Conservation (phyloP, 2,329 filamentous ascomycete genomes). For the Fonsecaea pedrosoi region DNA sequence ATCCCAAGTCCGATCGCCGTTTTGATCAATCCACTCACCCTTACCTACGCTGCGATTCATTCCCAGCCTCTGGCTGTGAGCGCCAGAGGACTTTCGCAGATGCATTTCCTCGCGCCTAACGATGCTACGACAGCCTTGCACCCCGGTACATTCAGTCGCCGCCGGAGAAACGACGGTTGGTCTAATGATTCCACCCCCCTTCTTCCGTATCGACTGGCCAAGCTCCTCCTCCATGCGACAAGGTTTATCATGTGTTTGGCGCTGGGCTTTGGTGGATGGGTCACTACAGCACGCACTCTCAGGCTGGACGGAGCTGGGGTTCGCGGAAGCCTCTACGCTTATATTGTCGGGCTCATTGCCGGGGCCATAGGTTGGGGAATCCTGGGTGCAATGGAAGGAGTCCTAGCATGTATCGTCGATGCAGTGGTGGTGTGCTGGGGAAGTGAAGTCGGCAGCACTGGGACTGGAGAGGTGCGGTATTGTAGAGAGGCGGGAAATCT, state of each 20-base stretch:
- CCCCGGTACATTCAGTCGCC: slow-evolving; percentile 47
- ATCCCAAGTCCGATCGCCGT: slow-evolving; percentile 84
- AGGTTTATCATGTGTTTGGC: slow-evolving; percentile 89
- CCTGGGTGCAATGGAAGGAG: slow-evolving; percentile 86
- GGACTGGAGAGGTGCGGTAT: slow-evolving; percentile 71
- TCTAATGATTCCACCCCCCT: slow-evolving; percentile 58
- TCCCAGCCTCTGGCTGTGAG: slow-evolving; percentile 80
- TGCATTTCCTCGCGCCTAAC: slow-evolving; percentile 77
- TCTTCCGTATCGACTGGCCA: slow-evolving; percentile 88
- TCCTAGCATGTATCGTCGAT: slow-evolving; percentile 85
- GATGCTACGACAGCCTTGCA: slow-evolving; percentile 73
- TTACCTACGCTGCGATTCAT: slow-evolving; percentile 94
- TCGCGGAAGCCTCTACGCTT: slow-evolving; percentile 88
- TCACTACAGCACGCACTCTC: slow-evolving; percentile 83
- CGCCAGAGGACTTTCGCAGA: slow-evolving; percentile 78
- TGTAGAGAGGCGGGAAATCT: slow-evolving; percentile 90
- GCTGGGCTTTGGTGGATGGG: slow-evolving; percentile 95
- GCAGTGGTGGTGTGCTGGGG: slow-evolving; percentile 92
- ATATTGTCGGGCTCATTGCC: slow-evolving; percentile 89
- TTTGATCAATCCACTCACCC: slow-evolving; percentile 85
- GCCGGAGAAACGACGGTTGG: slow-evolving; percentile 41
- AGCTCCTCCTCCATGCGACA: slow-evolving; percentile 87
- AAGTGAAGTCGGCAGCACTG: slow-evolving; percentile 76
- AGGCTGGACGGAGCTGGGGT: slow-evolving; percentile 63
- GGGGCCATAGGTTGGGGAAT: slow-evolving; percentile 95